Evolutionary conservation across 106 monocot genomes (phyloP), one percentile per base, ranked within the genome.

Genomic region (Dendrobium officinale): DNA sequence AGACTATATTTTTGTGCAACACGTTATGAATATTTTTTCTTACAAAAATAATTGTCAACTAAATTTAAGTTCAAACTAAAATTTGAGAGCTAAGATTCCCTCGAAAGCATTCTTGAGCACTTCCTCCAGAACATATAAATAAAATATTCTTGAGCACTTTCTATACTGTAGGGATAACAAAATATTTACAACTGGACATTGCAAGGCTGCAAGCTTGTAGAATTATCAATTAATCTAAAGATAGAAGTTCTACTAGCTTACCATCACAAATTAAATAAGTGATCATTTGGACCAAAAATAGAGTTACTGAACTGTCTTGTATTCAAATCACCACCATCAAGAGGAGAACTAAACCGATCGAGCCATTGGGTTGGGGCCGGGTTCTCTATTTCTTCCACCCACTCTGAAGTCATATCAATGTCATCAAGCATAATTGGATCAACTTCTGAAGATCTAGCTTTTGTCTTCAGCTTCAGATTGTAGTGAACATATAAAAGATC

Each of bases 401-500:
- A 96, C 9, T 93, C 92, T 11, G 91, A 96, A 45, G 86, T 90
- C 93, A 96, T 96, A 77, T 96, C 96, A 15, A 96, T 86, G 7
- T 90, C 94, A 49, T 92, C 92, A 3, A 90, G 86, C 44, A 87
- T 66, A 40, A 97, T 89, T 4, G 92, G 94, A 81, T 97, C 96
- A 6, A 3, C 42, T 5, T 90, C 92, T 0, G 77, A 33, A 13
- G 78, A 42, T 80, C 87, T 94, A 47, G 75, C 84, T 67, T 82
- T 93, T 4, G 84, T 45, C n/a, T 82, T 81, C 5, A 94, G 90
- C 84, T 88, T 97, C 77, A 97, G 87, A 86, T 97, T 97, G 80
- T 89, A 90, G 51, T 97, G 93, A 47, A 97, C 93, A 85, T 90
- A 97, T 3, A 94, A 79, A 58, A 92, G 92, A 74, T 94, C 94